Conservation (phyloP, 2,329 filamentous ascomycete genomes). For the Neofusicoccum sp. region DNA sequence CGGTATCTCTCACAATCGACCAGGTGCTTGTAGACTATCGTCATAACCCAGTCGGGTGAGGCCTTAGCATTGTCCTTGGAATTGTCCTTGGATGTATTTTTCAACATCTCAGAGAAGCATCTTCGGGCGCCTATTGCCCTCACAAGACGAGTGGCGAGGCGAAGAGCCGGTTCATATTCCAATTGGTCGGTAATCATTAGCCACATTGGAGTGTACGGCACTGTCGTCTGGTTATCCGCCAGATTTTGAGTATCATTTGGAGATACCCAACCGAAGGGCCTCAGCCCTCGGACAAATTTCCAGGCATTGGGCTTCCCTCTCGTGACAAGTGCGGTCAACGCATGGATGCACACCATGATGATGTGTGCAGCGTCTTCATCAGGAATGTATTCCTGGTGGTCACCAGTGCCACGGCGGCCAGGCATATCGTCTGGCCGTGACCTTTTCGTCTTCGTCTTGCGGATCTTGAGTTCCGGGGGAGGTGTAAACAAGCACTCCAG, state of each 20-base stretch:
- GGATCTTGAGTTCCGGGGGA: slow-evolving; percentile 32
- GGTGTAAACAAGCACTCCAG: slow-evolving; percentile 34
- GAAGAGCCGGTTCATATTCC: slow-evolving; percentile 52
- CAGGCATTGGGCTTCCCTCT: slow-evolving; percentile 22
- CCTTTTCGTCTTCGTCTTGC: not conserved
- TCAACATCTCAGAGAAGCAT: slow-evolving; percentile 49
- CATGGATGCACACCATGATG: slow-evolving; percentile 41
- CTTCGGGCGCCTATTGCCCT: slow-evolving; percentile 49
- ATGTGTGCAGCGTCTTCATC: slow-evolving; percentile 41
- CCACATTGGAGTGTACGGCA: slow-evolving; percentile 15
- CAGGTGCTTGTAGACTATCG: slow-evolving; percentile 5
- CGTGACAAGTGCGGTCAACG: slow-evolving; percentile 36
- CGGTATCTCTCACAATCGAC: slow-evolving; percentile 4
- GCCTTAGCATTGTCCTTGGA: not conserved
- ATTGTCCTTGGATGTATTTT: slow-evolving; percentile 23
- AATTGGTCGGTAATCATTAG: slow-evolving; percentile 41
- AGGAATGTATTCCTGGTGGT: not conserved
- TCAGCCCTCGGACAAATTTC: slow-evolving; percentile 4
- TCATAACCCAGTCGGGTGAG: not conserved
- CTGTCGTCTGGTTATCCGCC: slow-evolving; percentile 1
- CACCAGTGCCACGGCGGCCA: not conserved
- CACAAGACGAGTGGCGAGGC: slow-evolving; percentile 50
- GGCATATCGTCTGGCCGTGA: not conserved
- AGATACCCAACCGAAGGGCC: slow-evolving; percentile 7
- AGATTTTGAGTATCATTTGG: slow-evolving; percentile 5